Conservation (phyloP, 192 early-diverging fungal species). For the Backusella liffmaniae region DNA sequence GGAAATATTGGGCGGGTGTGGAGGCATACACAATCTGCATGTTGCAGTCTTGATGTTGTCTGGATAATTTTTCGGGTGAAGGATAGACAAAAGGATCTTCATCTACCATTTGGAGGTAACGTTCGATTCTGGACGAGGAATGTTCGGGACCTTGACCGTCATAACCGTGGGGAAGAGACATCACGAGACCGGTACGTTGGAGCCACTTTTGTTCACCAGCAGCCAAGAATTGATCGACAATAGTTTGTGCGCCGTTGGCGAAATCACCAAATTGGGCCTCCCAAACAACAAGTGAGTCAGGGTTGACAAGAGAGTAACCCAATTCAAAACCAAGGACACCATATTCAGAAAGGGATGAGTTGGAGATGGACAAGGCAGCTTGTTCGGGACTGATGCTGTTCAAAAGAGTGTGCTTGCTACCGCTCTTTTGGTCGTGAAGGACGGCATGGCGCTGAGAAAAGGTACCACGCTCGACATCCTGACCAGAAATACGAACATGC, state of each 20-base stretch:
- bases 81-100: slow-evolving; percentile 89
- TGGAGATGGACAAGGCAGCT: slow-evolving; percentile 87
- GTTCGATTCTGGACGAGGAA: slow-evolving; percentile 93
- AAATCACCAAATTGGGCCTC: slow-evolving; percentile 99
- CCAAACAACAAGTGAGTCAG: slow-evolving; percentile 94
- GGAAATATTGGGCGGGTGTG: slow-evolving; percentile 97
- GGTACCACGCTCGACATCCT: slow-evolving; percentile 98
- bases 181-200: slow-evolving; percentile 90
- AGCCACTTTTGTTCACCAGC: slow-evolving; percentile 98
- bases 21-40: slow-evolving; percentile 97
- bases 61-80: slow-evolving; percentile 70
- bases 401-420: slow-evolving; percentile 79
- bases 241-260: slow-evolving; percentile 94
- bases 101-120: slow-evolving; percentile 93
- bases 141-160: slow-evolving; percentile 99
- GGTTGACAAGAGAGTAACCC: slow-evolving; percentile 93
- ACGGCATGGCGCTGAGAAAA: slow-evolving; percentile 99
- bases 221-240: slow-evolving; percentile 97
- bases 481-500: slow-evolving; percentile 91
- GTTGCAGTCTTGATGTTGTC: slow-evolving; percentile 98
- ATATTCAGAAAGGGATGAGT: slow-evolving; percentile 96
- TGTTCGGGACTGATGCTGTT: slow-evolving; percentile 87
- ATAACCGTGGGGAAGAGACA: slow-evolving; percentile 96
- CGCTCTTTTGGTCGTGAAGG: slow-evolving; percentile 92
- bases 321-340: slow-evolving; percentile 96